Base-by-base conservation (phyloP, 164 flowering plant genomes). In the Dillenia turbinata region DNA sequence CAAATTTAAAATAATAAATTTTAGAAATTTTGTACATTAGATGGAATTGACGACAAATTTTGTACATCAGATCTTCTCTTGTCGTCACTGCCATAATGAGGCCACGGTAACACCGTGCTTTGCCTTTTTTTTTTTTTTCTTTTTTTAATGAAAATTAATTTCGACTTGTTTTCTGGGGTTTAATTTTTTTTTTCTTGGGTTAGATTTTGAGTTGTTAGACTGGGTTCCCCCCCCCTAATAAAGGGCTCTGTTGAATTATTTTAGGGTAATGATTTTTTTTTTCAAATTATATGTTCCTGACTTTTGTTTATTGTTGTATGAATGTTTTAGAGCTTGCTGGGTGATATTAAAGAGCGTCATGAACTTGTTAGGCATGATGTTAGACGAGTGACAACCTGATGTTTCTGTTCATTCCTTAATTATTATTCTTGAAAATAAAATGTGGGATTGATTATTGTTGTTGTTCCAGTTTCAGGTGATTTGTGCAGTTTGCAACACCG, bases 71-170 rank as follows among this genome's bases (percentile, higher is more conserved):
- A 72, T 94, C 65, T 94, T 76, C 66, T 66, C 75, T 43, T 94
- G 99, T 61, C 92, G 98, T 47, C 98, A 91, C 71, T 94, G 98
- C 66, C 98, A 94, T 76, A 91, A 94, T 53, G 96, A 94, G 62
- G 83, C 90, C 44, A 65, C 71, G 85, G 97, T 88, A 70, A 44
- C 17, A 49, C 46, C 54, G 12, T 47, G 12, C 26, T 14, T 47
- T 51, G 58, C 44, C 22, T 48, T 9, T 10, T 17, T 12, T 17
- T 44, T 12, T 40, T 52, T 44, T 19, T 33, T 1, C 0, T 26
- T 26, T 26, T 33, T 33, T 33, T 4, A 33, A 33, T 33, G 40
- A 33, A 33, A 33, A 33, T 5, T 57, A 59, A 12, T 49, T 3
- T 52, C 8, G 15, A 59, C 16, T 46, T 49, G 49, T 2, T 22